Evolutionary conservation across 1,284 basidiomycete genomes (phyloP).

Genomic region (Blastosporella zonata): DNA sequence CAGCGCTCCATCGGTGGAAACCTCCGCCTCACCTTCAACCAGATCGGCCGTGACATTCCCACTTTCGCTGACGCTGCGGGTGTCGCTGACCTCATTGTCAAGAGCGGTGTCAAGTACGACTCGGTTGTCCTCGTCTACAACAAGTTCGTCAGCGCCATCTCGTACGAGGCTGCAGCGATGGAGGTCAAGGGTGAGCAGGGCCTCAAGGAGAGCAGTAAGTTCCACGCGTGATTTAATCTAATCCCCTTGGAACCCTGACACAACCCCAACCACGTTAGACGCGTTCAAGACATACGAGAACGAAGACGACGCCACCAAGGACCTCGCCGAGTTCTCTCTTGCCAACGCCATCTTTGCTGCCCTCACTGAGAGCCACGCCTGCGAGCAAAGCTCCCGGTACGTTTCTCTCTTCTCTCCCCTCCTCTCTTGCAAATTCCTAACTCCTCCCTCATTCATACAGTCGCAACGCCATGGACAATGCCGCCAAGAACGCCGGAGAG

Average conservation of each 20-base stretch:
- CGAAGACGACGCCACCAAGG: conserved; percentile 93
- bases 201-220: conserved; percentile 75
- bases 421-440: background rate
- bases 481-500: conserved; percentile 95
- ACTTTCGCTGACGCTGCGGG: conserved; percentile 95
- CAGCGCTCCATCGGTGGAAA: conserved; percentile 65
- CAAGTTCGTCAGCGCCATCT: conserved; percentile 92
- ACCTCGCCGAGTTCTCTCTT: conserved; percentile 93
- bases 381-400: conserved; percentile 87
- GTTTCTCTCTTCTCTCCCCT: conserved; percentile 17
- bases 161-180: conserved; percentile 81
- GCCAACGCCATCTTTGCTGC: conserved; percentile 97
- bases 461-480: conserved; percentile 99
- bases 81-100: conserved; percentile 92
- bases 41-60: conserved; percentile 95
- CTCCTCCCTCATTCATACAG: conserved; percentile 33
- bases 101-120: conserved; percentile 86
- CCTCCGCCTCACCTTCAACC: conserved; percentile 90
- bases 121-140: conserved; percentile 91
- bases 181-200: conserved; percentile 82
- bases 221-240: background rate
- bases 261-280: conserved; percentile 39
- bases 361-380: conserved; percentile 94
- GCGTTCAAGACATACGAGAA: conserved; percentile 93
- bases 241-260: background rate